These are phyloP conservation scores for Annona cherimola DNA, from an alignment of 164 flowering plant species.

Conservation along the genomic window DNA sequence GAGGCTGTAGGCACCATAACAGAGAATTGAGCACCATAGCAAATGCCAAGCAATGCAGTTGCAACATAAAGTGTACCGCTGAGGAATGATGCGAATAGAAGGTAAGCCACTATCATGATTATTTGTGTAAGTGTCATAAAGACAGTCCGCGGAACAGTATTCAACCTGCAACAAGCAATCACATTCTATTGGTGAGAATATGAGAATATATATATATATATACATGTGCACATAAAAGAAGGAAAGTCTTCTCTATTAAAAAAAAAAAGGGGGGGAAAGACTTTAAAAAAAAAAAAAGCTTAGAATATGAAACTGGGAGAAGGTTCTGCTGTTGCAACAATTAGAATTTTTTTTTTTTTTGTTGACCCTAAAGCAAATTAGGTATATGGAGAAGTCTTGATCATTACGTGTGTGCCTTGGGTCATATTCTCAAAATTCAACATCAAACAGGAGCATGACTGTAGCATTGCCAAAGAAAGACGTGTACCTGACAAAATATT, in stretches of 20 bases:
- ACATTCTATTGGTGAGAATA: too few relatives aligned
- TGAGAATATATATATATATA: too few relatives aligned
- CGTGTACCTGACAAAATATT: constrained; percentile 73
- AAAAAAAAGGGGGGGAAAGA: too few relatives aligned
- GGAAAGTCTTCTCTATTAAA: too few relatives aligned
- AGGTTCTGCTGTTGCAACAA: background rate
- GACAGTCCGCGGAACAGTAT: constrained; percentile 54
- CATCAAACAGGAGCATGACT: background rate
- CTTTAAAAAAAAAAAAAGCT: too few relatives aligned
- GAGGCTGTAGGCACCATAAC: constrained; percentile 82
- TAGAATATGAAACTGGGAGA: background rate
- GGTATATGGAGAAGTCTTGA: background rate
- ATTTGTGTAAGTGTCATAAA: constrained; percentile 69
- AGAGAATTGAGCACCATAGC: constrained; percentile 78
- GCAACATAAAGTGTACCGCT: constrained; percentile 63
- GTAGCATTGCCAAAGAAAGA: background rate
- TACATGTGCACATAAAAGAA: too few relatives aligned
- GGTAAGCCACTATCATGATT: constrained; percentile 56
- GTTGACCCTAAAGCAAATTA: background rate
- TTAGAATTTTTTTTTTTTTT: background rate
- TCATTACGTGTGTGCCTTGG: background rate
- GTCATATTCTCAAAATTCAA: background rate
- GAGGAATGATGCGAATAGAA: constrained; percentile 64
- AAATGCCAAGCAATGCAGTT: constrained; percentile 71
- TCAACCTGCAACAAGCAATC: constrained; percentile 43